Conservation (phyloP, 2,329 filamentous ascomycete genomes). For the Colletotrichum tabaci region DNA sequence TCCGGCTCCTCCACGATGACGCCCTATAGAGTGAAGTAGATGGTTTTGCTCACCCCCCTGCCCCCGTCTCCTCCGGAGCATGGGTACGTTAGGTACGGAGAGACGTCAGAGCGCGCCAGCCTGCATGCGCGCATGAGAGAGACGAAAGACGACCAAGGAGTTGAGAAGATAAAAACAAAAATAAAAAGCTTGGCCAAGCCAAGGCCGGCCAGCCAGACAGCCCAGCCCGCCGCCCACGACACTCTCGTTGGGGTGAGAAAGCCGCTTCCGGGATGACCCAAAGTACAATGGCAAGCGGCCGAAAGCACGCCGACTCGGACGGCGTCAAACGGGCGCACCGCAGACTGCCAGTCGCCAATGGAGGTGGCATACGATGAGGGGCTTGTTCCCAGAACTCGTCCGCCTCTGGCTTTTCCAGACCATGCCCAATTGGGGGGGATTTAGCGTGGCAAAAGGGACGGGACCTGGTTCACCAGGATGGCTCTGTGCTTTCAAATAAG, state of each 20-base stretch:
- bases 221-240: neutral
- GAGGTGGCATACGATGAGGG: conserved; percentile 32
- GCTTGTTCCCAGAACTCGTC: conserved; percentile 22
- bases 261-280: conserved; percentile 38
- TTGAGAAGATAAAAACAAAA: neutral
- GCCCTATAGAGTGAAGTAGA: conserved; percentile 5
- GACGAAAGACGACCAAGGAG: conserved; percentile 1
- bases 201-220: neutral
- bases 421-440: conserved; percentile 31
- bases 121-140: conserved; percentile 17
- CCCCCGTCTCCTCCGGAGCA: conserved; percentile 18
- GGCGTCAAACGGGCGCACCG: conserved; percentile 39
- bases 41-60: conserved; percentile 10
- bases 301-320: conserved; percentile 25
- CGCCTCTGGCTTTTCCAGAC: conserved; percentile 21
- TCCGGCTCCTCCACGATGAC: conserved; percentile 33
- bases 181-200: neutral
- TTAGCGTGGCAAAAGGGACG: conserved; percentile 14
- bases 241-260: conserved; percentile 12
- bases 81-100: neutral
- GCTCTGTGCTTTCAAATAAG: neutral
- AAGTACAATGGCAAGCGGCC: conserved; percentile 20
- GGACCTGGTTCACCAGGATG: conserved; percentile 18
- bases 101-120: conserved; percentile 37
- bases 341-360: conserved; percentile 23